These are phyloP conservation scores for Microstroma glucosiphilum DNA, from an alignment of 1,284 basidiomycete species.

Conservation along the genomic window DNA sequence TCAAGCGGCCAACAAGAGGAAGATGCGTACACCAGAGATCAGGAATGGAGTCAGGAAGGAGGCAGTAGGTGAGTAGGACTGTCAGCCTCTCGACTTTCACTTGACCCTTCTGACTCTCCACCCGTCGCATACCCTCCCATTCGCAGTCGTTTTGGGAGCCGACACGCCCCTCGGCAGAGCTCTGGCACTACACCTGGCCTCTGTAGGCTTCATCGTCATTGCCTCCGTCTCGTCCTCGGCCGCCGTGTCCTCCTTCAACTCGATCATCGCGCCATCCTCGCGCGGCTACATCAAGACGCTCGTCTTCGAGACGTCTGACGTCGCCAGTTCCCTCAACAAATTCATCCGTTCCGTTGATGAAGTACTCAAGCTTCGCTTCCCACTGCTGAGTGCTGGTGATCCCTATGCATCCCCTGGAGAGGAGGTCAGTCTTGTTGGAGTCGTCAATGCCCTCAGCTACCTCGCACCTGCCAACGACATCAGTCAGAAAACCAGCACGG, in stretches of 20 bases:
- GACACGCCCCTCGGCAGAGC: slow-evolving; percentile 45
- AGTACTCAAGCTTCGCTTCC: slow-evolving; percentile 39
- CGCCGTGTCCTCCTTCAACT: slow-evolving; percentile 32
- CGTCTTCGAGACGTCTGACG: slow-evolving; percentile 24
- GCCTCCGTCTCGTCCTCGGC: slow-evolving; percentile 32
- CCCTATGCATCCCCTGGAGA: slow-evolving; percentile 46
- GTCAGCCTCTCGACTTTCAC: not conserved
- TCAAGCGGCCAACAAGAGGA: slow-evolving; percentile 9
- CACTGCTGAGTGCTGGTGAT: slow-evolving; percentile 43
- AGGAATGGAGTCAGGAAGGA: slow-evolving; percentile 34
- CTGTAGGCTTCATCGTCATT: slow-evolving; percentile 43
- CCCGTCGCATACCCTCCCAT: not conserved
- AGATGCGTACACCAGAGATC: slow-evolving; percentile 18
- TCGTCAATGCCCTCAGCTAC: slow-evolving; percentile 43
- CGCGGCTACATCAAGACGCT: slow-evolving; percentile 45
- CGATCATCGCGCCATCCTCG: slow-evolving; percentile 32
- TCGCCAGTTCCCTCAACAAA: slow-evolving; percentile 19
- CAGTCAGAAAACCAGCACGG: not conserved
- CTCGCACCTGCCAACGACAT: slow-evolving; percentile 11
- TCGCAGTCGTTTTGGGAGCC: slow-evolving; percentile 39
- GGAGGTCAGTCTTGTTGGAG: slow-evolving; percentile 33
- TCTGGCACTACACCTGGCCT: slow-evolving; percentile 30
- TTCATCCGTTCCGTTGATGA: slow-evolving; percentile 36
- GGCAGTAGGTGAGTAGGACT: slow-evolving; percentile 23
- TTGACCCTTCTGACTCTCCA: not conserved